Conservation (phyloP, 2,329 filamentous ascomycete genomes). For the Pseudopyrenochaeta lycopersici region DNA sequence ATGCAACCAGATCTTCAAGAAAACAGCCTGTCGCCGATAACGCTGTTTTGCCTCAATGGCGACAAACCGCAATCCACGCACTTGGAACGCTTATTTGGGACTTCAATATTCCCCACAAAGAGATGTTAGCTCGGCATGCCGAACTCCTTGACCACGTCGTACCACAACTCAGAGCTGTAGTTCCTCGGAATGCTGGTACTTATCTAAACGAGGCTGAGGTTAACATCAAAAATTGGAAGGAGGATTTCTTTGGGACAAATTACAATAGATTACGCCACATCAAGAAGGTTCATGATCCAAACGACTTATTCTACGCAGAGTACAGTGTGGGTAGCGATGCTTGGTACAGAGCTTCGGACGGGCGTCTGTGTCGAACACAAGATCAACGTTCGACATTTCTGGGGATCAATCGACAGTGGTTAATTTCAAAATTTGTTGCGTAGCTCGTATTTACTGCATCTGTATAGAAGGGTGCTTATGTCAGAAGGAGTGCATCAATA, state of each 20-base stretch:
- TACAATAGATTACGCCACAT: slow-evolving; percentile 24
- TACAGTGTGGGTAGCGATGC: slow-evolving; percentile 33
- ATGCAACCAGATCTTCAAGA: slow-evolving; percentile 24
- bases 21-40: slow-evolving; percentile 22
- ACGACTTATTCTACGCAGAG: slow-evolving; percentile 25
- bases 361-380: slow-evolving; percentile 18
- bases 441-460: too few relatives aligned
- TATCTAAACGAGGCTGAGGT: slow-evolving; percentile 45
- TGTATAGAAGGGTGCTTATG: too few relatives aligned
- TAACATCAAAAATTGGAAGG: slow-evolving; percentile 32
- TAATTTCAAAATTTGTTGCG: too few relatives aligned
- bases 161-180: slow-evolving; percentile 29
- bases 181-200: slow-evolving; percentile 20
- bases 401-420: too few relatives aligned
- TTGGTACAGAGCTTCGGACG: slow-evolving; percentile 19
- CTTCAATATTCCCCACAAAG: slow-evolving; percentile 25
- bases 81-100: slow-evolving; percentile 32
- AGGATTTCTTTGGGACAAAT: slow-evolving; percentile 33
- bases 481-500: too few relatives aligned
- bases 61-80: slow-evolving; percentile 22
- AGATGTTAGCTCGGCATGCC: slow-evolving; percentile 11
- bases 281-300: slow-evolving; percentile 35
- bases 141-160: slow-evolving; percentile 15
- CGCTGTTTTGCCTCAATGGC: slow-evolving; percentile 35
- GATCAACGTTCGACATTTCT: not conserved